Conservation (phyloP, 306 rosid genomes). For the Quercus glauca region DNA sequence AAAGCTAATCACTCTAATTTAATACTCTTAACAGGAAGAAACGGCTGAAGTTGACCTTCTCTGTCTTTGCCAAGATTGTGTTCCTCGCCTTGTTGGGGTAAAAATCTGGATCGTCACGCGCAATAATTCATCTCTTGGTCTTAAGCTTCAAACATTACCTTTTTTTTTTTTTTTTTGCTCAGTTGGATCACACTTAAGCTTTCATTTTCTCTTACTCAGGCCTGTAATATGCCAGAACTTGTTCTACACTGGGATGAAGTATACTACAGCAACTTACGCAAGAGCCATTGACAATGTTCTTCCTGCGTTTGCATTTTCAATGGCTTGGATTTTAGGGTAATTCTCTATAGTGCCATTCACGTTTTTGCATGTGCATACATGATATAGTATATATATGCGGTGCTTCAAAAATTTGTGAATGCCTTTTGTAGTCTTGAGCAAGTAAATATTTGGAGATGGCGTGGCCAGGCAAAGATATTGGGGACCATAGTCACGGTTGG, state of each 20-base stretch:
- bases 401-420: background rate
- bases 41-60: conserved; percentile 48
- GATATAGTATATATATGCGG: no score
- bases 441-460: conserved; percentile 30
- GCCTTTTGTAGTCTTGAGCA: conserved; percentile 43
- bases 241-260: conserved; percentile 50
- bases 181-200: background rate
- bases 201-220: conserved; percentile 14
- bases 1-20: no score
- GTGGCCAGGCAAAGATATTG: conserved; percentile 39
- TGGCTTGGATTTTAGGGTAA: conserved; percentile 54
- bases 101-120: background rate
- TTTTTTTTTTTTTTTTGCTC: background rate
- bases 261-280: conserved; percentile 54
- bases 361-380: no score
- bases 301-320: conserved; percentile 54
- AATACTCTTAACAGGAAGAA: conserved; percentile 31
- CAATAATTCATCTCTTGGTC: background rate
- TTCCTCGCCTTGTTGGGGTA: conserved; percentile 42
- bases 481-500: conserved; percentile 46
- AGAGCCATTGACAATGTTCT: conserved; percentile 48
- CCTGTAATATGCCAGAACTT: conserved; percentile 63
- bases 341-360: background rate
- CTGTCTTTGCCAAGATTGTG: conserved; percentile 34
- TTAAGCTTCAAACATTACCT: background rate